Evolutionary conservation across 768 basidiomycete species (phyloP).

Genomic region (Zangia roseola): DNA sequence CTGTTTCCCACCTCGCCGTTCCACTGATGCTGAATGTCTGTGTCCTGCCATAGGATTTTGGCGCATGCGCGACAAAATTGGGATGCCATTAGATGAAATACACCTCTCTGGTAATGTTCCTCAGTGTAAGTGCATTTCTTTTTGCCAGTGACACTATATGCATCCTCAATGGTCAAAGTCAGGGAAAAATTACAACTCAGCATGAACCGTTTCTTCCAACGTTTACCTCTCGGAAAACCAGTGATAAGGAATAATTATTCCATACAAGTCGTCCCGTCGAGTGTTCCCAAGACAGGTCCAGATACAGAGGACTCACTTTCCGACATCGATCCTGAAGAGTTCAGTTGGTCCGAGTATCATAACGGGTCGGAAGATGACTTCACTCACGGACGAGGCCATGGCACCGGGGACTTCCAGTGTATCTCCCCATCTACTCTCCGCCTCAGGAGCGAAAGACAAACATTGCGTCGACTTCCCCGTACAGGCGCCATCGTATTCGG

Average conservation of each 20-base stretch:
- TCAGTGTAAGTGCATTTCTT: constrained; percentile 52
- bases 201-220: constrained; percentile 71
- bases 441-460: constrained; percentile 69
- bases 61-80: constrained; percentile 80
- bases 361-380: constrained; percentile 56
- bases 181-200: constrained; percentile 60
- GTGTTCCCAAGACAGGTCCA: not conserved
- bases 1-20: constrained; percentile 10
- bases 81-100: constrained; percentile 69
- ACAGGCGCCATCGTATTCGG: constrained; percentile 72
- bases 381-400: constrained; percentile 21
- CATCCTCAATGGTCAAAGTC: constrained; percentile 38
- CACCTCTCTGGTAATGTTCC: constrained; percentile 66
- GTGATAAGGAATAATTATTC: constrained; percentile 72
- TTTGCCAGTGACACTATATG: not conserved
- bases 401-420: constrained; percentile 1
- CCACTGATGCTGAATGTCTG: not conserved
- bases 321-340: constrained; percentile 60
- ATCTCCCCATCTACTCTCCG: constrained; percentile 46
- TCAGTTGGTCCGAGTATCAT: constrained; percentile 59
- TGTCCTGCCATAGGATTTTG: constrained; percentile 53
- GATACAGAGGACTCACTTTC: constrained; percentile 12
- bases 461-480: constrained; percentile 58
- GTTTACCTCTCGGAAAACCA: constrained; percentile 65
- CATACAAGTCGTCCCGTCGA: constrained; percentile 37